Conservation (phyloP, 441 rosid genomes). For the Flueggea neowawraea region DNA sequence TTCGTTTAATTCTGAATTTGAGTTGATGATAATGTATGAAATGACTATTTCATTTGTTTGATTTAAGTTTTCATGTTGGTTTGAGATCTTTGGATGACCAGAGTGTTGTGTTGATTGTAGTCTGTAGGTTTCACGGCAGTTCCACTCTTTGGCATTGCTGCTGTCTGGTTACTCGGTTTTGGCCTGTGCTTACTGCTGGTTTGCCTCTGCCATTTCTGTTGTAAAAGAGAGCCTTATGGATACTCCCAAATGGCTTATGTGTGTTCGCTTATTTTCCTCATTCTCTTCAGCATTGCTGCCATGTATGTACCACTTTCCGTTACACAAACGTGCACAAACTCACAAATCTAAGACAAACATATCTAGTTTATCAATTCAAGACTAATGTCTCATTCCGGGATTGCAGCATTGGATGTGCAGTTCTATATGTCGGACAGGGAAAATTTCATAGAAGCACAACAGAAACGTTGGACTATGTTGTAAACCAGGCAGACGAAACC, state of each 20-base stretch:
- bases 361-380: neutral
- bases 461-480: constrained; percentile 63
- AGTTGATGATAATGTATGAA: no score
- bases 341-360: neutral
- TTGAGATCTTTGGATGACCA: constrained; percentile 9
- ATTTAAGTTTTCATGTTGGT: neutral
- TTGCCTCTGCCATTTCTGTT: constrained; percentile 46
- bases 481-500: constrained; percentile 64
- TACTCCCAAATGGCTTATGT: constrained; percentile 66
- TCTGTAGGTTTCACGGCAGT: constrained; percentile 79
- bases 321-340: no score
- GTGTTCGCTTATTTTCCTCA: constrained; percentile 64
- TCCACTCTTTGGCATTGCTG: constrained; percentile 60
- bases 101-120: constrained; percentile 39
- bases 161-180: constrained; percentile 72
- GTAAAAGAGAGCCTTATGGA: constrained; percentile 49
- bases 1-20: no score
- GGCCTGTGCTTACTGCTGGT: constrained; percentile 55
- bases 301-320: constrained; percentile 32
- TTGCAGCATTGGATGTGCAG: constrained; percentile 71
- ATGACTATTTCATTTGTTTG: no score
- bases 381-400: constrained; percentile 10
- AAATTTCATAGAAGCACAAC: constrained; percentile 65
- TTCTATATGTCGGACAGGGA: constrained; percentile 75
- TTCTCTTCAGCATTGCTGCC: constrained; percentile 62